Evolutionary conservation across 768 basidiomycete species (phyloP), one percentile per base, ranked within the genome.

Genomic region (Mycena leptocephala): DNA sequence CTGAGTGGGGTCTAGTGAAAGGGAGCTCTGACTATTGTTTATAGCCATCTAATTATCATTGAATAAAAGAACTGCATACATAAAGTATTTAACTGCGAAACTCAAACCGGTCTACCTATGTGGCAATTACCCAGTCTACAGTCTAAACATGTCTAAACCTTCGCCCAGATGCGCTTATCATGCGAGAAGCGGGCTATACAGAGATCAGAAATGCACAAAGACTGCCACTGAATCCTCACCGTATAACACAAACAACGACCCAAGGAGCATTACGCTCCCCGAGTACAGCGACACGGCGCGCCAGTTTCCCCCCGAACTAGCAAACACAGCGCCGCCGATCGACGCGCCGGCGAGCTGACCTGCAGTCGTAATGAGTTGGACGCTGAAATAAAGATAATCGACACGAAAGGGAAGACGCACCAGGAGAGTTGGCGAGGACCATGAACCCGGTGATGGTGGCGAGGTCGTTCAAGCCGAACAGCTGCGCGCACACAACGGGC

Each of bases 321-420:
- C 71, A 39, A 85, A 81, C 33, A 86, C 80, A 5, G 81, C 83
- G 26, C 84, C 85, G 2, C 80, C 82, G 26, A 85, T 76, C 3
- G 85, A 82, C 18, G 84, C 81, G 1, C 84, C 84, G 5, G 82
- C 80, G 2, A 83, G 74, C 72, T 86, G 81, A 32, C 85, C 84
- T 80, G 74, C 56, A 51, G 59, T 9, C 4, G 35, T 28, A 24
- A n/a, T 39, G n/a, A 58, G 9, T 28, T 5, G 32, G 30, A 18
- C 5, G 16, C 2, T 33, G 35, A 5, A 43, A 51, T 37, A 51
- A n/a, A 48, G 14, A 11, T 2, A 22, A 30, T 41, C 18, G 8
- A 61, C 2, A 26, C 20, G 4, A 8, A 32, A 18, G 11, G 41
- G 46, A 2, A 41, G 1, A 65, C 79, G 10, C 16, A 79, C 81